Conservation (phyloP, 208 protist species). For the Crithidia bombi region DNA sequence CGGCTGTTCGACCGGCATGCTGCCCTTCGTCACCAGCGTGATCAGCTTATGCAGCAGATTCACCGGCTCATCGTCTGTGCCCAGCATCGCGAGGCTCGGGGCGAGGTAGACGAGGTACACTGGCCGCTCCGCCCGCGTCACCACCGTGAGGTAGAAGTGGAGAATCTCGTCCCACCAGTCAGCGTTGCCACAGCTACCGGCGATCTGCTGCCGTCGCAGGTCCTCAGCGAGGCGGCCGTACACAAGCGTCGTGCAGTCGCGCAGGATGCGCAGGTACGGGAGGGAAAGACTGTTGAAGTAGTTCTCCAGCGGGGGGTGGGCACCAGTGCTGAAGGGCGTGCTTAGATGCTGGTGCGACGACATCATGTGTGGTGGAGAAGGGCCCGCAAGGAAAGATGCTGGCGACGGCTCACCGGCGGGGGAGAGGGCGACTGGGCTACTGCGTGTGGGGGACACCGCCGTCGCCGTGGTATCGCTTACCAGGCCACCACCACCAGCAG, state of each 20-base stretch:
- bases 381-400: background rate
- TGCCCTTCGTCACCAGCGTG: slow-evolving; percentile 69
- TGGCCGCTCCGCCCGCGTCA: slow-evolving; percentile 51
- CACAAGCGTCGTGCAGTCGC: slow-evolving; percentile 58
- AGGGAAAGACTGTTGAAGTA: slow-evolving; percentile 30
- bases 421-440: slow-evolving; percentile 22
- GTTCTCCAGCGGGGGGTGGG: slow-evolving; percentile 8
- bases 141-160: slow-evolving; percentile 56
- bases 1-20: slow-evolving; percentile 55
- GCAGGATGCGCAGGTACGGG: slow-evolving; percentile 58
- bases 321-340: background rate
- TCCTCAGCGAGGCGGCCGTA: slow-evolving; percentile 65
- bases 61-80: slow-evolving; percentile 61
- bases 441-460: slow-evolving; percentile 8
- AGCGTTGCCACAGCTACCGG: slow-evolving; percentile 65
- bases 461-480: background rate
- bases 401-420: slow-evolving; percentile 1
- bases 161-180: slow-evolving; percentile 81
- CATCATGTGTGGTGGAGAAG: background rate
- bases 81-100: slow-evolving; percentile 64
- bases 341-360: background rate
- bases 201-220: slow-evolving; percentile 59
- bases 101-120: slow-evolving; percentile 70
- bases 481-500: background rate
- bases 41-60: slow-evolving; percentile 80